These are phyloP conservation scores for Colletotrichum zoysiae DNA, from an alignment of 2,329 filamentous ascomycete genomes.

Conservation along the genomic window DNA sequence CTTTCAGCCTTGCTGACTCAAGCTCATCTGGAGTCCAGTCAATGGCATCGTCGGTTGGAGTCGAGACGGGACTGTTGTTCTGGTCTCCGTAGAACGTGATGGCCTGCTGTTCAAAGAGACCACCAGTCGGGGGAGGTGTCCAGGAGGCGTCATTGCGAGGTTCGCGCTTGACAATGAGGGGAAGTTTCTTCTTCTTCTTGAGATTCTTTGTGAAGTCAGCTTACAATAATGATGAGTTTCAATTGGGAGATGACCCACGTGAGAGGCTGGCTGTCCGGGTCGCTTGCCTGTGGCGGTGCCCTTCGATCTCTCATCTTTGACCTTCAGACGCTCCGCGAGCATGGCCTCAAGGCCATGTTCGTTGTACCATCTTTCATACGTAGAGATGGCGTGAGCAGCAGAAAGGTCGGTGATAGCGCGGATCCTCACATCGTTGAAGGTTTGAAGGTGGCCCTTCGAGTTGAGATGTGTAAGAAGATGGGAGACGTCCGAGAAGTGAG, in stretches of 20 bases:
- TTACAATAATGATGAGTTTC: not conserved
- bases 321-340: constrained; percentile 81
- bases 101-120: constrained; percentile 24
- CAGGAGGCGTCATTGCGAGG: constrained; percentile 4
- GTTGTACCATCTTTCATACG: constrained; percentile 84
- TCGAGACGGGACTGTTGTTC: constrained; percentile 7
- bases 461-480: constrained; percentile 92
- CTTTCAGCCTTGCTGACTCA: constrained; percentile 65
- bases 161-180: constrained; percentile 18
- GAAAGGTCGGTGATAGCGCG: constrained; percentile 74
- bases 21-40: constrained; percentile 26
- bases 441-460: constrained; percentile 91
- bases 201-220: constrained; percentile 5
- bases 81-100: constrained; percentile 32
- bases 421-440: constrained; percentile 85
- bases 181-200: constrained; percentile 34
- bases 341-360: constrained; percentile 77
- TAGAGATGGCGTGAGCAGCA: constrained; percentile 72
- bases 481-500: constrained; percentile 88
- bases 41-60: constrained; percentile 5
- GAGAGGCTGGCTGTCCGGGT: constrained; percentile 38
- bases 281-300: constrained; percentile 55
- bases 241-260: not conserved
- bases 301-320: constrained; percentile 80
- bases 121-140: constrained; percentile 21